Conservation (phyloP, 2,329 filamentous ascomycete genomes). For the Fusarium luffae region DNA sequence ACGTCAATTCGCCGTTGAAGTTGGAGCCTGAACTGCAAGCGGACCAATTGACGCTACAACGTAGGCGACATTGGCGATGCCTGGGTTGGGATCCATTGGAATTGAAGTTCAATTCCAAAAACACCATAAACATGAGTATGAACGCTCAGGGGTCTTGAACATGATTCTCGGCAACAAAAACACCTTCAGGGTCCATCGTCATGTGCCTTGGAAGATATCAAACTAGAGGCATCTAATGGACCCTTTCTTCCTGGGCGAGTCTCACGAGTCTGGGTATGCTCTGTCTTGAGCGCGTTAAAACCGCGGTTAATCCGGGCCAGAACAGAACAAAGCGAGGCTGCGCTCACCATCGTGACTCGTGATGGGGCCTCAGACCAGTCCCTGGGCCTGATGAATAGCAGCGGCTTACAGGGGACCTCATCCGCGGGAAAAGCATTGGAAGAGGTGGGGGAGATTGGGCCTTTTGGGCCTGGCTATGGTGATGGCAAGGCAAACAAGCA, state of each 20-base stretch:
- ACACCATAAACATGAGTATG: constrained; percentile 3
- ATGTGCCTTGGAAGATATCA: constrained; percentile 29
- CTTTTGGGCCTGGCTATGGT: constrained; percentile 1
- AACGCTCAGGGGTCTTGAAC: constrained; percentile 11
- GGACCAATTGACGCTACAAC: constrained; percentile 32
- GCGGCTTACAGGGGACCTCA: constrained; percentile 40
- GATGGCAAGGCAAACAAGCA: constrained; percentile 9
- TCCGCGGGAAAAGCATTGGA: constrained; percentile 37
- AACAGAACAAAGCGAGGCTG: constrained; percentile 39
- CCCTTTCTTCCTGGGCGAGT: constrained; percentile 27
- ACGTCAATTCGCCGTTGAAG: constrained; percentile 35
- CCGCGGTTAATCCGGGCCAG: constrained; percentile 41
- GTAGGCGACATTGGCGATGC: constrained; percentile 17
- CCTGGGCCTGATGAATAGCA: constrained; percentile 33
- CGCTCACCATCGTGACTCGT: constrained; percentile 40
- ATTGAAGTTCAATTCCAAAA: constrained; percentile 30
- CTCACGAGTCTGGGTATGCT: constrained; percentile 17
- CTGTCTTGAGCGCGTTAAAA: constrained; percentile 28
- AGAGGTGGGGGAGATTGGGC: constrained; percentile 26
- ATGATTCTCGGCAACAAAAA: constrained; percentile 14
- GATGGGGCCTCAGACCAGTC: constrained; percentile 41
- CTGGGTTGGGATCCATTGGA: constrained; percentile 18
- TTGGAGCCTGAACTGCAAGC: constrained; percentile 30
- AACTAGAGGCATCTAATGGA: constrained; percentile 19
- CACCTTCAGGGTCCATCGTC: constrained; percentile 32